Evolutionary conservation across 2,329 filamentous ascomycete genomes (phyloP), one percentile per base, ranked within the genome.

Genomic region (Camillea tinctor): DNA sequence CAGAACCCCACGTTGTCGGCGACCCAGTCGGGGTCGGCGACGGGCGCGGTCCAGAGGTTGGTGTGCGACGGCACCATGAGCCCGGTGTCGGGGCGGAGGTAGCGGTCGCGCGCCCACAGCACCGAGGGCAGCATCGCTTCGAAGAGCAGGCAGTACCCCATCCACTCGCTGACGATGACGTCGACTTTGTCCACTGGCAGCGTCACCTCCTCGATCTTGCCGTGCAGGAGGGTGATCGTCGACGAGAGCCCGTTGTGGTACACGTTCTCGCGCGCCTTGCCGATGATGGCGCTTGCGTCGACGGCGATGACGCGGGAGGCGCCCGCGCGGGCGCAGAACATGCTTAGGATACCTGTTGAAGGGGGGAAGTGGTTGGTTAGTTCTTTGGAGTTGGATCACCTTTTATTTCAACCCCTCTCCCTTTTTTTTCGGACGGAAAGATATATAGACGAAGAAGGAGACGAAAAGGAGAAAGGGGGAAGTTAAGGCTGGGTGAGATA

Each of bases 81-180:
- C 17, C 93, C 93, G 13, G 36, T n/a, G 58, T 86, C 88, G 0
- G 89, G 85, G 61, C 85, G 87, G 22, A 98, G 86, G 75, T 97
- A 97, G 67, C 86, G 87, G 76, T 98, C 93, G 62, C 93, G 85
- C 50, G 94, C 94, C 71, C 87, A 94, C 55, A 98, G 83, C 21
- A 98, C 92, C 54, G 92, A 96, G 65, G 95, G 92, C 24, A 98
- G 86, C 93, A 98, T 98, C 58, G 93, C 92, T 77, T 98, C 93
- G 75, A 96, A 98, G 5, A 97, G 83, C 19, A 97, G 83, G 65
- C 89, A 91, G 74, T 98, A 98, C 26, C 93, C 93, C 93, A 98
- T 98, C 93, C 93, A 98, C 75, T 98, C 93, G 61, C 91, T 96
- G 62, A 98, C 89, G 72, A 98, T 97, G 70, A 98, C 89, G 76